These are phyloP conservation scores for Lagenidium sp. DNA, from an alignment of 352 stramenopile genomes.

Conservation along the genomic window DNA sequence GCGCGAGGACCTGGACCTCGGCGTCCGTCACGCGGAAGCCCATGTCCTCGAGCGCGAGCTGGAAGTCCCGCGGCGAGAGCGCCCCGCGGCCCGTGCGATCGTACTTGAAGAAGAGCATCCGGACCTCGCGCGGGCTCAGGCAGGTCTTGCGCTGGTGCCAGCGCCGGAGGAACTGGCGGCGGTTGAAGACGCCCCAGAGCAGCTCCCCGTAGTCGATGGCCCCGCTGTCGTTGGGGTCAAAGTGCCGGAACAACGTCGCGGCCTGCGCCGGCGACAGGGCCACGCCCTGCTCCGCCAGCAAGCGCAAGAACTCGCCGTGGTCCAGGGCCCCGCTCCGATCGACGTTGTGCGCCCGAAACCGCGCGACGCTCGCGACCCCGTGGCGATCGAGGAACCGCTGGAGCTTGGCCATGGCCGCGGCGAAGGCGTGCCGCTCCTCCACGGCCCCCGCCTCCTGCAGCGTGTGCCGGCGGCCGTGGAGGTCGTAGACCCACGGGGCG, in stretches of 20 bases:
- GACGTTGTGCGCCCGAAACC: slow-evolving; percentile 39
- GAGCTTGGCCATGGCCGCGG: slow-evolving; percentile 46
- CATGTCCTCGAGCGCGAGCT: slow-evolving; percentile 39
- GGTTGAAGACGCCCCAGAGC: slow-evolving; percentile 59
- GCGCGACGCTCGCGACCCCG: slow-evolving; percentile 11
- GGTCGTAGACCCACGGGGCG: slow-evolving; percentile 36
- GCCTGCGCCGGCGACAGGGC: slow-evolving; percentile 32
- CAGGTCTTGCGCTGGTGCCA: slow-evolving; percentile 32
- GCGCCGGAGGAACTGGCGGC: slow-evolving; percentile 40
- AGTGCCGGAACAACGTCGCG: slow-evolving; percentile 27
- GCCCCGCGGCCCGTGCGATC: slow-evolving; percentile 27
- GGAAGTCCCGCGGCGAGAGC: slow-evolving; percentile 31
- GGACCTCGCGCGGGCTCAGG: slow-evolving; percentile 14
- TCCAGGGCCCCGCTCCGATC: slow-evolving; percentile 38
- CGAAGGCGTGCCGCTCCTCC: slow-evolving; percentile 19
- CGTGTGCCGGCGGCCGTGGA: slow-evolving; percentile 40
- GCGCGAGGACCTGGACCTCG: slow-evolving; percentile 32
- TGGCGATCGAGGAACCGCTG: slow-evolving; percentile 21
- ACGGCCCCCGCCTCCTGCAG: slow-evolving; percentile 18
- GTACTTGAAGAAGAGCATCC: slow-evolving; percentile 35
- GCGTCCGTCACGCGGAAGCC: slow-evolving; percentile 31
- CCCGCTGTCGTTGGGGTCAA: slow-evolving; percentile 35
- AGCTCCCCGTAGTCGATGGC: slow-evolving; percentile 51
- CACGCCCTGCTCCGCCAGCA: slow-evolving; percentile 21
- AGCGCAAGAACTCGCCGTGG: slow-evolving; percentile 27